These are phyloP conservation scores for Trametes punicea DNA, from an alignment of 768 basidiomycete genomes.

Conservation along the genomic window DNA sequence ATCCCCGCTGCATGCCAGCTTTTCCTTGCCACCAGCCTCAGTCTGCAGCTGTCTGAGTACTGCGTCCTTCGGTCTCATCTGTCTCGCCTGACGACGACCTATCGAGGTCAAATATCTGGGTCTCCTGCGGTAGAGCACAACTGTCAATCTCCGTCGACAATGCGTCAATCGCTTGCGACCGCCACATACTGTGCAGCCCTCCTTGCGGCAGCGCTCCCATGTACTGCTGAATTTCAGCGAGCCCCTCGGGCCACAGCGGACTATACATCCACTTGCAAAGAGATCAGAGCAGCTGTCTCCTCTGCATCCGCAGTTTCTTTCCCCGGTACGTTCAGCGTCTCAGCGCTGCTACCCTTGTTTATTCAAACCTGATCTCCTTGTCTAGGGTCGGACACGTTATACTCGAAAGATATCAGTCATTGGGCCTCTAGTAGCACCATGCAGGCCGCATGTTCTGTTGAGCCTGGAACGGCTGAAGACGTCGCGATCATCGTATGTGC, in stretches of 20 bases:
- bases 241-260: background rate
- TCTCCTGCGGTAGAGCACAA: too few relatives aligned
- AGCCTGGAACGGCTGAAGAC: slow-evolving; percentile 53
- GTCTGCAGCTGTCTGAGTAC: too few relatives aligned
- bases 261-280: slow-evolving; percentile 27
- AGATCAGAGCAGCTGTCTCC: slow-evolving; percentile 39
- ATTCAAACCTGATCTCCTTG: background rate
- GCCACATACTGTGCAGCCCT: slow-evolving; percentile 11
- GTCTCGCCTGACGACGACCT: too few relatives aligned
- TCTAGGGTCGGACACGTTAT: slow-evolving; percentile 25
- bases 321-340: slow-evolving; percentile 32
- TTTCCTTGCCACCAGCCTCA: too few relatives aligned
- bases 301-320: slow-evolving; percentile 45
- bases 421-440: slow-evolving; percentile 52
- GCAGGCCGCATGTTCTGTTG: slow-evolving; percentile 49
- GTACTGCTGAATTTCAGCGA: background rate
- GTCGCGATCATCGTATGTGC: slow-evolving; percentile 46
- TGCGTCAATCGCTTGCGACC: slow-evolving; percentile 19
- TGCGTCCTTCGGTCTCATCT: too few relatives aligned
- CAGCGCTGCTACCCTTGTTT: background rate
- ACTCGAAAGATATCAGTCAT: slow-evolving; percentile 43
- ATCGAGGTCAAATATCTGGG: too few relatives aligned
- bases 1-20: too few relatives aligned
- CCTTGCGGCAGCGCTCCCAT: background rate
- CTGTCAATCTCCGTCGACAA: background rate